Evolutionary conservation across 768 basidiomycete genomes (phyloP), one percentile per base, ranked within the genome.

Genomic region (Cystofilobasidium macerans): DNA sequence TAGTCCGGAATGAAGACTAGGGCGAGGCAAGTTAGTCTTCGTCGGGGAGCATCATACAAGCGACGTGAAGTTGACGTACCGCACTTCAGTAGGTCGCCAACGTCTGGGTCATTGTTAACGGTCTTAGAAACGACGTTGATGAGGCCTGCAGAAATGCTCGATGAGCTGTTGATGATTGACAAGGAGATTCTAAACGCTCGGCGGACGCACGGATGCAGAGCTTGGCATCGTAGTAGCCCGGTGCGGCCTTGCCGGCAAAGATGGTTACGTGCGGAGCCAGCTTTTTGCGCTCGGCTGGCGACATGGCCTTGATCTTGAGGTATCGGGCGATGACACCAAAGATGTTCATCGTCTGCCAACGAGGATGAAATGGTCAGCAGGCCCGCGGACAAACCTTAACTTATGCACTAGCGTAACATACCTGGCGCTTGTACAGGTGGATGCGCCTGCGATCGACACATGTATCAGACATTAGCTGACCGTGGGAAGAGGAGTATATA

Each of bases 1-100:
- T 99, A 99, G 75, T 98, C 94, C 0, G 95, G 93, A 24, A 99
- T 81, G 86, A 98, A 98, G 80, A 86, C 88, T 68, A 98, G 32
- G n/a, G n/a, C n/a, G n/a, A n/a, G n/a, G n/a, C n/a, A 48, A 54
- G 42, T 4, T 16, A 56, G 13, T n/a, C 12, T 0, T 16, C 18
- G 54, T 48, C 38, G 35, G n/a, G n/a, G 26, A 53, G 16, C 2
- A 18, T 36, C 62, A 28, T 20, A 63, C 81, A n/a, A n/a, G n/a
- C n/a, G n/a, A n/a, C n/a, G n/a, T n/a, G n/a, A n/a, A n/a, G n/a
- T n/a, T n/a, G n/a, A n/a, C n/a, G n/a, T n/a, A n/a, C n/a, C n/a
- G n/a, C n/a, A n/a, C 54, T 84, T 84, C 69, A 98, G 85, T 70
- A 87, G 84, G 67, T 89, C 85, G 71, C 75, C 74, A 8, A 90